A percentile compares a stretch with the other conserved stretches of the same genome.
These are phyloP conservation scores for Penicillium manginii DNA, from an alignment of 495 filamentous ascomycete genomes.

Conservation along the genomic window DNA sequence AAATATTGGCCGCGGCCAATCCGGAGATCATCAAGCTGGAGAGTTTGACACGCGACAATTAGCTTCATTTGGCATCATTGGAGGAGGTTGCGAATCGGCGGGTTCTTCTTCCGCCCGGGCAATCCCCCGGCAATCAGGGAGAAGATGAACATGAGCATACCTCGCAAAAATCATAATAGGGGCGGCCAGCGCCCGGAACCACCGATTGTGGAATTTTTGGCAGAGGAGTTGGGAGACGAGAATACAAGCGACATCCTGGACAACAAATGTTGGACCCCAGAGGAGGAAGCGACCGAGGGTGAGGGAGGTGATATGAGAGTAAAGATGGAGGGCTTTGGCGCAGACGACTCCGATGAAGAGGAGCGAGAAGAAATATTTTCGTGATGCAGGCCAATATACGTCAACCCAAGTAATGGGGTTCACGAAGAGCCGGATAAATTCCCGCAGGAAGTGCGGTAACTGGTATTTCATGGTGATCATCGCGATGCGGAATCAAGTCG, in stretches of 20 bases:
- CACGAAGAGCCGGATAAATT: slow-evolving; percentile 13
- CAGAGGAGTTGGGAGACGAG: slow-evolving; percentile 30
- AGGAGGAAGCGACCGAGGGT: slow-evolving; percentile 33
- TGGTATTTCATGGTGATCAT: slow-evolving; percentile 17
- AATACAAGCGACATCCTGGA: slow-evolving; percentile 40
- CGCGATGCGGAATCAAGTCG: background rate
- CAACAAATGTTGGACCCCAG: slow-evolving; percentile 46
- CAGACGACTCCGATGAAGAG: slow-evolving; percentile 36
- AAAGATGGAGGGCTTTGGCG: slow-evolving; percentile 44
- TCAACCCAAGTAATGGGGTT: slow-evolving; percentile 34
- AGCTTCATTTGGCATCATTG: slow-evolving; percentile 2
- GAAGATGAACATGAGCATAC: no score
- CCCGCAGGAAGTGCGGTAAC: background rate
- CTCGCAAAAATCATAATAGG: slow-evolving; percentile 31
- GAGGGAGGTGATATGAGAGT: slow-evolving; percentile 41
- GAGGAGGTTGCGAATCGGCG: background rate
- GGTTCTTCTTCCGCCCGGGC: background rate
- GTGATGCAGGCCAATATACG: slow-evolving; percentile 35
- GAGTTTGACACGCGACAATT: slow-evolving; percentile 5
- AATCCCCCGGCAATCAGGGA: background rate
- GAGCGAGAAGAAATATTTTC: slow-evolving; percentile 43
- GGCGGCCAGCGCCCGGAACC: slow-evolving; percentile 25
- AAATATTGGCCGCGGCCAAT: slow-evolving; percentile 34
- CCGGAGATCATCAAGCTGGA: slow-evolving; percentile 28
- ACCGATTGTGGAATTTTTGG: slow-evolving; percentile 28